Base-by-base conservation (phyloP, 257 asterid species). In the Solanum paucissectum region DNA sequence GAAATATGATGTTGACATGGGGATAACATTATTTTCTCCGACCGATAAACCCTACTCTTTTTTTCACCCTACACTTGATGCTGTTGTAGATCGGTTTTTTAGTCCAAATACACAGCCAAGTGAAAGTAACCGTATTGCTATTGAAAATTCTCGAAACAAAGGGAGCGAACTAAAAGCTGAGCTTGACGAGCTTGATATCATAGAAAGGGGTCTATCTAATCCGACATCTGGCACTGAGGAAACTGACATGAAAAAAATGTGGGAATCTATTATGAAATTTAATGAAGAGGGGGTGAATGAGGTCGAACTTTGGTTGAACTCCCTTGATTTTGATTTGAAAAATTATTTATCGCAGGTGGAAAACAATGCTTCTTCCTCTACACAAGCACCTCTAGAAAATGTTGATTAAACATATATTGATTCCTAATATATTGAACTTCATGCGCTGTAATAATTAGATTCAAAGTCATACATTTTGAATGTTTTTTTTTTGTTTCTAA, bases 41-140 rank as follows among this genome's bases (percentile, higher is more conserved):
- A 88, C 91, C 0, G 90, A 91, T 16, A 92, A 91, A 88, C 91
- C 92, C 42, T 91, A 76, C 86, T 91, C 94, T 37, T 92, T 91
- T 88, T 92, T 92, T 38, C 91, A 91, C 29, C 93, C 94, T 6
- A 88, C 90, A 3, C 44, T 84, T 87, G 92, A 90, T 8, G 55
- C 85, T 3, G 81, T 92, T 7, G 0, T 79, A 14, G 8, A 34
- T 23, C n/a, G 71, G 1, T 64, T 83, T 44, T 37, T 62, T 21
- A 37, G 5, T 74, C 83, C 83, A 36, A 2, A 36, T 36, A 21
- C 9, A 7, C 52, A 5, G 10, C 18, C 83, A 36, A 74, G 52
- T 74, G 83, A 36, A 36, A 11, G 8, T 74, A 21, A 5, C n/a
- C 3, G 20, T 5, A 7, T 36, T 11, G 52, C 9, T 21, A 7